phyloP scores from a whole-genome alignment of 2,329 filamentous ascomycete genomes.

The Elsinoe batatas region DNA sequence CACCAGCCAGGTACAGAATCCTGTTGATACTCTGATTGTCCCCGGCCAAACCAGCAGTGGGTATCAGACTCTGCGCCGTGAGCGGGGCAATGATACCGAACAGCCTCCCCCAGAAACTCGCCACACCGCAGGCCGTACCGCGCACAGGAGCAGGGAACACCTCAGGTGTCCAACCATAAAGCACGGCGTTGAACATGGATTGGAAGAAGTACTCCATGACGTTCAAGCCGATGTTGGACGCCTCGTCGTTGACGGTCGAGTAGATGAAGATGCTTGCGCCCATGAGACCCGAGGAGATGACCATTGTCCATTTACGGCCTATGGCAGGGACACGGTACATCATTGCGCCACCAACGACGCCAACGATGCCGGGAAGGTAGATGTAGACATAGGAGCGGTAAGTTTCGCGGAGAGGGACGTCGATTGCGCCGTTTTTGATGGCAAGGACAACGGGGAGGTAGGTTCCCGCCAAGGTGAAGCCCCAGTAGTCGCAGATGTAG shows the following conservation, averaged over 20 bases:
- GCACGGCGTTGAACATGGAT: constrained; percentile 42
- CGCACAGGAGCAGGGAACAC: constrained; percentile 42
- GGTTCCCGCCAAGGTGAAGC: constrained; percentile 39
- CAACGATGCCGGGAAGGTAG: constrained; percentile 43
- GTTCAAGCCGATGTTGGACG: constrained; percentile 41
- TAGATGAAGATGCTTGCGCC: constrained; percentile 37
- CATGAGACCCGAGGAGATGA: constrained; percentile 35
- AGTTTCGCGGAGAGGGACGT: constrained; percentile 37
- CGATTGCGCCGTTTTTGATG: constrained; percentile 40
- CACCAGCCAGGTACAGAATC: constrained; percentile 48
- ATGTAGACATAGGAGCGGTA: constrained; percentile 48
- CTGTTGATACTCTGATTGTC: constrained; percentile 33
- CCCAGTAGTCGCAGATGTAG: constrained; percentile 43
- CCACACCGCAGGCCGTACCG: constrained; percentile 45
- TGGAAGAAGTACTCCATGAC: constrained; percentile 47
- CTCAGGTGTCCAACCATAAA: constrained; percentile 45
- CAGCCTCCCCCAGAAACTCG: constrained; percentile 49
- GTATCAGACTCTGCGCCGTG: constrained; percentile 40
- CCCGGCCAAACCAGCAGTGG: constrained; percentile 17
- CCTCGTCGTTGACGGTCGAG: constrained; percentile 35
- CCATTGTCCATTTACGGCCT: constrained; percentile 39
- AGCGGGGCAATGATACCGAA: constrained; percentile 50
- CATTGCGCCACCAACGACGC: constrained; percentile 41
- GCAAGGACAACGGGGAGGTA: constrained; percentile 44
- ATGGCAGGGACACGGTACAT: constrained; percentile 38